Evolutionary conservation across 164 flowering plant species (phyloP), one percentile per base, ranked within the genome.

Genomic region (Santalum album): DNA sequence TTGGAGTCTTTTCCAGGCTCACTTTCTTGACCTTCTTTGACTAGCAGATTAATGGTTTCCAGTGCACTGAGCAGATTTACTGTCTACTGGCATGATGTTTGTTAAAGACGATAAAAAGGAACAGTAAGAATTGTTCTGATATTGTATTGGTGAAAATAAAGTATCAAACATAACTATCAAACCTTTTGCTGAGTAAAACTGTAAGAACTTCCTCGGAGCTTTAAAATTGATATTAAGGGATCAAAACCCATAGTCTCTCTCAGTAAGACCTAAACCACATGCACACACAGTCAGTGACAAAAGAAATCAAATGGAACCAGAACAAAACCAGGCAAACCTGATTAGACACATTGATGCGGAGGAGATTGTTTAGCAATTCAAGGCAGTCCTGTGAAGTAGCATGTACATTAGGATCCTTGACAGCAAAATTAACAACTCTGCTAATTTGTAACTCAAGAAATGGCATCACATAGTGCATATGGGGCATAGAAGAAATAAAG

Each of bases 111-210:
- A 68, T 54, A 63, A 40, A 59, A 59, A 44, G 56, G 20, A 66
- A 48, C 59, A 62, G 70, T 66, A 63, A 71, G 67, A 40, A 15
- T 51, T 45, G 44, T 51, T 49, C n/a, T 46, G 48, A 56, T 22
- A 49, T 29, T 23, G 68, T 29, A 29, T 29, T 29, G 34, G 34
- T 4, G 4, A 29, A 3, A 29, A 3, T 43, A 6, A 4, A 20
- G 21, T 12, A 4, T 43, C 21, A 3, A 4, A 4, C 47, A 43
- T 43, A 43, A 12, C 47, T 59, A 69, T 64, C 72, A 59, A 73
- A 94, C 99, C 97, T 94, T 94, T 69, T 94, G 97, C 62, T 90
- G 90, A 39, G 96, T 89, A 67, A 94, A 94, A 53, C 70, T 87
- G 61, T 79, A 89, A 43, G 79, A 64, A 60, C 70, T 75, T 49